These are phyloP conservation scores for Drosera capensis DNA, from an alignment of 148 eudicot species.

Conservation along the genomic window DNA sequence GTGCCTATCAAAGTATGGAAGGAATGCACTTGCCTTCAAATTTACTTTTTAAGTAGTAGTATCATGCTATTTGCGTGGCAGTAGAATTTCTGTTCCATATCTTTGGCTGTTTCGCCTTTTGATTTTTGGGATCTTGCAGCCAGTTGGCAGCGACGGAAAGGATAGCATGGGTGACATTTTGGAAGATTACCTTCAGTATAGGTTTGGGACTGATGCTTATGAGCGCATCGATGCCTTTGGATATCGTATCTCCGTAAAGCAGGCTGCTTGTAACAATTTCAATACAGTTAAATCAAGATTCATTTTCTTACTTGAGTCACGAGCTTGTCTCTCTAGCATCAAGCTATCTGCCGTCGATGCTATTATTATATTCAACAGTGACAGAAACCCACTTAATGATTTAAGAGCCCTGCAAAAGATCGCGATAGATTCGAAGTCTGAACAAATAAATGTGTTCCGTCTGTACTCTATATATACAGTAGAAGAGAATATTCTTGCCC, in stretches of 20 bases:
- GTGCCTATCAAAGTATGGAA: no score
- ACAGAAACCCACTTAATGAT: conserved; percentile 65
- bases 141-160: conserved; percentile 31
- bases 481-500: conserved; percentile 53
- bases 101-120: no score
- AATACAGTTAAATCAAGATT: conserved; percentile 30
- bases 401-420: conserved; percentile 52
- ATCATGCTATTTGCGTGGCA: no score
- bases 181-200: conserved; percentile 42
- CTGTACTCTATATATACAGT: conserved; percentile 48
- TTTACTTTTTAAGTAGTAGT: no score
- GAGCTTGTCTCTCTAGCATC: conserved; percentile 44
- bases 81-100: no score
- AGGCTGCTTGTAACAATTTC: conserved; percentile 30
- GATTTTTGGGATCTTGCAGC: conserved; percentile 17
- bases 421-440: conserved; percentile 34
- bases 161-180: conserved; percentile 42
- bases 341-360: conserved; percentile 37
- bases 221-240: conserved; percentile 31
- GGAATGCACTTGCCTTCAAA: no score
- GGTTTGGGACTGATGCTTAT: conserved; percentile 61
- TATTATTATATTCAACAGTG: conserved; percentile 51
- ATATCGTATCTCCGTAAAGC: conserved; percentile 21
- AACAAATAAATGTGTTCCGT: conserved; percentile 50
- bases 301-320: conserved; percentile 47